Conservation (phyloP, 139 green algal genomes). For the Chlorokybus atmophyticus region DNA sequence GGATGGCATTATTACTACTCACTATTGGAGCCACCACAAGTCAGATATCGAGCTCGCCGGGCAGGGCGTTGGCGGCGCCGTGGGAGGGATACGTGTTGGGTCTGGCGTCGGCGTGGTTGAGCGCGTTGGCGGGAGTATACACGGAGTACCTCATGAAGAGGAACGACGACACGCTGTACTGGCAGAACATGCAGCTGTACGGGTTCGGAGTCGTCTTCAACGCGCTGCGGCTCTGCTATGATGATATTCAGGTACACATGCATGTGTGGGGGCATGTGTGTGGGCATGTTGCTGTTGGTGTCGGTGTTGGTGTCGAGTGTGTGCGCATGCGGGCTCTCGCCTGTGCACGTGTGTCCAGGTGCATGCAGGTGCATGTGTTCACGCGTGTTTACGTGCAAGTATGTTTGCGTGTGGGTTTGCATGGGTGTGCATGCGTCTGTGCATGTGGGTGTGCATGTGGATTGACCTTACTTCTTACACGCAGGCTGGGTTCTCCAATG, state of each 20-base stretch:
- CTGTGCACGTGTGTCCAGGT: no score
- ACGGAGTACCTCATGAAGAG: slow-evolving; percentile 29
- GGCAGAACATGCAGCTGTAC: slow-evolving; percentile 37
- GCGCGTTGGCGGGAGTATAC: slow-evolving; percentile 23
- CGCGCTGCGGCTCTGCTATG: slow-evolving; percentile 1
- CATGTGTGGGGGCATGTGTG: no score
- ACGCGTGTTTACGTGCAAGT: no score
- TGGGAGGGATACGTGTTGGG: slow-evolving; percentile 10
- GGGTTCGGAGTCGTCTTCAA: slow-evolving; percentile 12
- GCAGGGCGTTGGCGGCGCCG: neutral
- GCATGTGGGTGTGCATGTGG: no score
- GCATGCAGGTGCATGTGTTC: no score
- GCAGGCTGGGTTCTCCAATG: neutral
- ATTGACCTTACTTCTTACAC: no score
- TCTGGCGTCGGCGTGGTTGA: slow-evolving; percentile 5
- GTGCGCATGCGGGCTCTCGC: no score
- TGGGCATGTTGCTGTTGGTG: no score
- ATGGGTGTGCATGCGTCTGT: no score
- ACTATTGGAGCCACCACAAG: slow-evolving; percentile 37
- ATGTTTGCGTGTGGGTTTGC: no score
- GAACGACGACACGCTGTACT: slow-evolving; percentile 25
- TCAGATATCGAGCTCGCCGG: slow-evolving; percentile 25
- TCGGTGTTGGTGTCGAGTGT: no score
- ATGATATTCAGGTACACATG: slow-evolving; percentile 12
- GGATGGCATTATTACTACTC: slow-evolving; percentile 29